A percentile compares a stretch with the other conserved stretches of the same genome.
Evolutionary conservation across 2,329 filamentous ascomycete species (phyloP).

Genomic region (Dryadomyces quercivorus): DNA sequence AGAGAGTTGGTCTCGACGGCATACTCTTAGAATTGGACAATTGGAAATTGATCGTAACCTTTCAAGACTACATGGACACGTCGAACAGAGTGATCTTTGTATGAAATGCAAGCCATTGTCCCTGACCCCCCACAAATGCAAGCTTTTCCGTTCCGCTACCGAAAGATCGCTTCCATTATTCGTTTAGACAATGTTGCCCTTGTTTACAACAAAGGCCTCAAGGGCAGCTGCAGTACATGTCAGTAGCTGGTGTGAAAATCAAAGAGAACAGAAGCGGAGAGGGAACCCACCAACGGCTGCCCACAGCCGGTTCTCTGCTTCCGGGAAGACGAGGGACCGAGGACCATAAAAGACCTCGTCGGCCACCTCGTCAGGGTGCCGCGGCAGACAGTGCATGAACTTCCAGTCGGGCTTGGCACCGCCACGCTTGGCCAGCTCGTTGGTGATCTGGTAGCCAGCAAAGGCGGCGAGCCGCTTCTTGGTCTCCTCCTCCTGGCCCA

Average conservation of each 20-base stretch:
- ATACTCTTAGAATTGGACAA: background rate
- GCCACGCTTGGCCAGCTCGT: constrained; percentile 68
- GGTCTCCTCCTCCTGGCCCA: constrained; percentile 88
- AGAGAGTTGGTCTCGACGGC: background rate
- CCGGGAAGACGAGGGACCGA: constrained; percentile 77
- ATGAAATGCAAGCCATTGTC: too few relatives aligned
- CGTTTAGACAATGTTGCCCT: constrained; percentile 54
- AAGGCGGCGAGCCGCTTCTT: constrained; percentile 70
- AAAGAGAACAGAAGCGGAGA: background rate
- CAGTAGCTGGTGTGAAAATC: background rate
- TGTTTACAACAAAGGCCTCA: constrained; percentile 89
- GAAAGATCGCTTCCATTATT: background rate
- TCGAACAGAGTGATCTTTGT: too few relatives aligned
- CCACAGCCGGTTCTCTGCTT: constrained; percentile 92
- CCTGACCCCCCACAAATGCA: background rate
- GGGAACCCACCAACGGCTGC: constrained; percentile 58
- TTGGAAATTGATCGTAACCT: background rate
- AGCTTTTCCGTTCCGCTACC: background rate
- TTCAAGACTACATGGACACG: background rate
- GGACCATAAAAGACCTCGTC: constrained; percentile 90
- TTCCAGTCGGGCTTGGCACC: constrained; percentile 85
- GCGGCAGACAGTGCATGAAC: constrained; percentile 96
- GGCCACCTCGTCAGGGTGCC: constrained; percentile 83
- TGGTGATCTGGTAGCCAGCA: constrained; percentile 81
- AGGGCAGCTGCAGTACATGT: constrained; percentile 44